These are phyloP conservation scores for Podaxis sp. DNA, from an alignment of 768 basidiomycete species.

Conservation along the genomic window DNA sequence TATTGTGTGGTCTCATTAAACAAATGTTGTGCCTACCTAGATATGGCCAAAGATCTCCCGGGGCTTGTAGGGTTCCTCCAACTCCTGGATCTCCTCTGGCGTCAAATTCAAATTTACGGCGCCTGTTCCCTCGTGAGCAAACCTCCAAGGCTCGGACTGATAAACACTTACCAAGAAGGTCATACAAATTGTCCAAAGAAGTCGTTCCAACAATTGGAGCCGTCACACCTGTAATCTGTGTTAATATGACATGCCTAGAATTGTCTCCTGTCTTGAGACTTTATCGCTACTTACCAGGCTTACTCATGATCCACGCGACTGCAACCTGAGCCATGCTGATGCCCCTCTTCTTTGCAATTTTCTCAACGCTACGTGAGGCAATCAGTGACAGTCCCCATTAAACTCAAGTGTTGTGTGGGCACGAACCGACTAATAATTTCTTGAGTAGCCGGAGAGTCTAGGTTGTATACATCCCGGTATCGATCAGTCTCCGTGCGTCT, in stretches of 20 bases:
- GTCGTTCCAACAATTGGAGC: constrained; percentile 59
- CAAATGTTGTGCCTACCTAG: neutral
- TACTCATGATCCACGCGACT: constrained; percentile 47
- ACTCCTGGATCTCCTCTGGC: constrained; percentile 26
- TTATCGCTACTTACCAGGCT: constrained; percentile 27
- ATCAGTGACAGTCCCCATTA: neutral
- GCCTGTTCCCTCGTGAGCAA: constrained; percentile 13
- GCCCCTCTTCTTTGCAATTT: constrained; percentile 48
- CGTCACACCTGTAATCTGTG: constrained; percentile 32
- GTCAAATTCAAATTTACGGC: constrained; percentile 24
- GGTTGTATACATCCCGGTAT: constrained; percentile 19
- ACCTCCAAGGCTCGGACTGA: neutral
- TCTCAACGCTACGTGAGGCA: constrained; percentile 40
- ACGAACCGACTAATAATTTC: constrained; percentile 36
- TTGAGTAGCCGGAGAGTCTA: constrained; percentile 24
- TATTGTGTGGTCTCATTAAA: too few species aligned
- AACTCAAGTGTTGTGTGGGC: neutral
- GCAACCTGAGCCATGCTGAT: constrained; percentile 59
- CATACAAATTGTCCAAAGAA: constrained; percentile 46
- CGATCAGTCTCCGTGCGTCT: constrained; percentile 37
- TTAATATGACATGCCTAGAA: neutral
- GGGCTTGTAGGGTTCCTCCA: constrained; percentile 25
- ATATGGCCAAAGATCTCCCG: neutral
- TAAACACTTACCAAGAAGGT: constrained; percentile 40
- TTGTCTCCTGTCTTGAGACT: too few species aligned